phyloP scores from a whole-genome alignment of 1,284 basidiomycete species.

The Boletus albobrunnescens region DNA sequence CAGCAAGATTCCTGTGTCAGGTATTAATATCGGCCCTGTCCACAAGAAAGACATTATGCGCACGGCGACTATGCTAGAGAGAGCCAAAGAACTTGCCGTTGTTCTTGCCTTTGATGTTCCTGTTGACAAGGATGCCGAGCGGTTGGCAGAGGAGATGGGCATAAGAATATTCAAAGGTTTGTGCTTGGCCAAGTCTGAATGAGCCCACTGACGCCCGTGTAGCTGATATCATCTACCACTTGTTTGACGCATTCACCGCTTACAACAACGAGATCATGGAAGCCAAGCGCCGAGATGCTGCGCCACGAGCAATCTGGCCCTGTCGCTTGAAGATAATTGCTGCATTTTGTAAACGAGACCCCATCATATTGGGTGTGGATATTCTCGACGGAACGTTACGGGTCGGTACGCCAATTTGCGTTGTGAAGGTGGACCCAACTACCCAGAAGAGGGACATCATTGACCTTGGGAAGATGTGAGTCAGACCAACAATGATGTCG shows the following conservation, averaged over 20 bases:
- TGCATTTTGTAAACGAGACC: constrained; percentile 94
- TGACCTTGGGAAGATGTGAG: constrained; percentile 90
- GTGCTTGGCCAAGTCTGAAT: background rate
- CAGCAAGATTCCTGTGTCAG: constrained; percentile 96
- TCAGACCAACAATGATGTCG: constrained; percentile 10
- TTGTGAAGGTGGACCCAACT: constrained; percentile 82
- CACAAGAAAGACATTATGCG: constrained; percentile 97
- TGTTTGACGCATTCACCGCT: constrained; percentile 97
- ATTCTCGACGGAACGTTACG: constrained; percentile 91
- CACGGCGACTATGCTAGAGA: constrained; percentile 91
- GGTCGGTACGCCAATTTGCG: constrained; percentile 94
- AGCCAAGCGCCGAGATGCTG: constrained; percentile 89
- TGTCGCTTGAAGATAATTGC: constrained; percentile 91
- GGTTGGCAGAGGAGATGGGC: constrained; percentile 89
- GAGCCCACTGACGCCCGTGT: constrained; percentile 9
- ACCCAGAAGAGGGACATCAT: constrained; percentile 92
- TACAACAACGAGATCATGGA: constrained; percentile 93
- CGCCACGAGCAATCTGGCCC: constrained; percentile 96
- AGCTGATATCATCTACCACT: constrained; percentile 98
- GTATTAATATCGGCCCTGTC: constrained; percentile 97
- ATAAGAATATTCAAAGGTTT: constrained; percentile 90
- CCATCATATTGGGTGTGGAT: constrained; percentile 96
- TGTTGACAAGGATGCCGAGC: constrained; percentile 90
- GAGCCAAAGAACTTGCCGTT: constrained; percentile 91
- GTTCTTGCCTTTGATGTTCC: constrained; percentile 97